These are phyloP conservation scores for Pseudocercospora musae DNA, from an alignment of 2,329 filamentous ascomycete genomes.

Conservation along the genomic window DNA sequence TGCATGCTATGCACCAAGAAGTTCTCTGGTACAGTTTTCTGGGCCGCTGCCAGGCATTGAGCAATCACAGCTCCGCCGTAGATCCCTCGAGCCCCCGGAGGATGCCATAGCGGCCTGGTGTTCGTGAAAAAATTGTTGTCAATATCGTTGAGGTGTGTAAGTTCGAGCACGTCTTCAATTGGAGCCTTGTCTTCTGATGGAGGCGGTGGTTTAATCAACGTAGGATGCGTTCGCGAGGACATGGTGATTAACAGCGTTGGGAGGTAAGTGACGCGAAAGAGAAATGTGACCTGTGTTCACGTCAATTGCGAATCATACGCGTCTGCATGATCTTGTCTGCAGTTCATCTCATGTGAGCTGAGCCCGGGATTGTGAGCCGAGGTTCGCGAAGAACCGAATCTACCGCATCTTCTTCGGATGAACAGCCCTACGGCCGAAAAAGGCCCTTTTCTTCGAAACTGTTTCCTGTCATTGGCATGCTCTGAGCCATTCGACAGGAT, in stretches of 20 bases:
- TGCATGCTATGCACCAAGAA: constrained; percentile 95
- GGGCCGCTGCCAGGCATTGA: constrained; percentile 82
- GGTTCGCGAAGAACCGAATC: neutral
- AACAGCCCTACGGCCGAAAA: neutral
- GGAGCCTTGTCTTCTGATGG: constrained; percentile 68
- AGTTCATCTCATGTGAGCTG: neutral
- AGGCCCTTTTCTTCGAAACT: neutral
- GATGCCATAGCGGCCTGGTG: constrained; percentile 85
- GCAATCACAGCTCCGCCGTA: constrained; percentile 93
- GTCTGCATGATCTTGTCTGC: neutral
- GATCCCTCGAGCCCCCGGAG: constrained; percentile 85
- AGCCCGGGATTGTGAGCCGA: neutral
- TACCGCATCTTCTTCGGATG: neutral
- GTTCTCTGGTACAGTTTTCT: constrained; percentile 75
- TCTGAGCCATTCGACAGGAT: neutral
- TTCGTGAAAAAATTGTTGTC: constrained; percentile 92
- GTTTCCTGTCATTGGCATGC: neutral
- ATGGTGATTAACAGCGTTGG: neutral
- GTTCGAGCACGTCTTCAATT: constrained; percentile 86
- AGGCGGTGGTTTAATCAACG: constrained; percentile 70
- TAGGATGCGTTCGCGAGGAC: constrained; percentile 25
- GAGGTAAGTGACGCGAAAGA: neutral
- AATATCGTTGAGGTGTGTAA: constrained; percentile 74
- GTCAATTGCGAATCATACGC: neutral
- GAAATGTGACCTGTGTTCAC: neutral